A percentile compares a stretch with the other conserved stretches of the same genome.
Evolutionary conservation across 352 stramenopile species (phyloP).

Genomic region (Phytophthora fragariae): DNA sequence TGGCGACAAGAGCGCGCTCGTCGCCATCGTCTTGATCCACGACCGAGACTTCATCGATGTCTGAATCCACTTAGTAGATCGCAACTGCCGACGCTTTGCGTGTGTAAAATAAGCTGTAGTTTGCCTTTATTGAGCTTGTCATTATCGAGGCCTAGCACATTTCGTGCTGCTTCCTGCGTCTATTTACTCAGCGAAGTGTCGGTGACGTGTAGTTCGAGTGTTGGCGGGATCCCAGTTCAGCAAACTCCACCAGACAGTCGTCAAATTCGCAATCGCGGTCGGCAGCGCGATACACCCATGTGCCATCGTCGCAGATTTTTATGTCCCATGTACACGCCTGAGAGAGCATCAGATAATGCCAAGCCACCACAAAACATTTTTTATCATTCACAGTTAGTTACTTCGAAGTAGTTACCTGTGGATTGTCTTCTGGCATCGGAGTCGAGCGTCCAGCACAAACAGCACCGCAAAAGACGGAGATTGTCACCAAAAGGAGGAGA

Average conservation of each 20-base stretch:
- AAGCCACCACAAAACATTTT: too few relatives aligned
- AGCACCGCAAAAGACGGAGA: slow-evolving; percentile 1
- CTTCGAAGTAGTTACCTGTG: slow-evolving; percentile 46
- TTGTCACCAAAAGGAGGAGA: slow-evolving; percentile 2
- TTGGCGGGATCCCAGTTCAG: background rate
- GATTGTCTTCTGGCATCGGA: slow-evolving; percentile 38
- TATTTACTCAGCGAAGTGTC: background rate
- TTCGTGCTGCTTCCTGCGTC: background rate
- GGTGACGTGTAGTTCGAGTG: slow-evolving; percentile 14
- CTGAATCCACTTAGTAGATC: background rate
- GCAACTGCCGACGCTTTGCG: slow-evolving; percentile 35
- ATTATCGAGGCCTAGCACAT: background rate
- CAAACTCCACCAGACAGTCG: slow-evolving; percentile 48
- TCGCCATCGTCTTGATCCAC: slow-evolving; percentile 38
- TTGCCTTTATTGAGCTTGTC: slow-evolving; percentile 2
- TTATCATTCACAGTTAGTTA: too few relatives aligned
- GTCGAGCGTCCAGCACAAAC: slow-evolving; percentile 3
- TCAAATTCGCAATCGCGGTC: slow-evolving; percentile 59
- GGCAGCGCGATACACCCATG: slow-evolving; percentile 65
- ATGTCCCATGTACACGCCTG: slow-evolving; percentile 72
- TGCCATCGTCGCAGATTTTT: slow-evolving; percentile 68
- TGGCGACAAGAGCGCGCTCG: slow-evolving; percentile 30
- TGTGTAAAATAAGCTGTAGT: slow-evolving; percentile 11
- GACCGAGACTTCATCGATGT: slow-evolving; percentile 34
- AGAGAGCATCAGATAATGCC: background rate